Base-by-base conservation (phyloP, 768 basidiomycete genomes). In the Tulasnella sp. region DNA sequence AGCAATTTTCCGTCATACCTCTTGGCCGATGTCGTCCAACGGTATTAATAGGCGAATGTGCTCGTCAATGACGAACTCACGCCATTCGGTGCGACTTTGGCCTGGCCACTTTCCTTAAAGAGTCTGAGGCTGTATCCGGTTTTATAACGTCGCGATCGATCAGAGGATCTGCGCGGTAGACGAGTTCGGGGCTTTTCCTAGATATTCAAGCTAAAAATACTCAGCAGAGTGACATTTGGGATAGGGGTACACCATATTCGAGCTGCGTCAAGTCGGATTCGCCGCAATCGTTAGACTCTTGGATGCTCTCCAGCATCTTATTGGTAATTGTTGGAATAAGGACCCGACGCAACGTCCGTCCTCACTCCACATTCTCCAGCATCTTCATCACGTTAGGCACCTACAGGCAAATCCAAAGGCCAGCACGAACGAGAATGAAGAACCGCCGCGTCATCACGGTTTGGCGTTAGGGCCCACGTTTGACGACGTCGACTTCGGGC, bases 401-500 rank as follows among this genome's bases (percentile, higher is more conserved):
- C n/a, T n/a, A n/a, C n/a, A n/a, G n/a, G n/a, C n/a, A n/a, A n/a
- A n/a, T n/a, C n/a, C n/a, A n/a, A n/a, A n/a, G n/a, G n/a, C n/a
- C n/a, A n/a, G n/a, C n/a, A n/a, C n/a, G n/a, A n/a, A n/a, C n/a
- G n/a, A n/a, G n/a, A n/a, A n/a, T n/a, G n/a, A n/a, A n/a, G n/a
- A n/a, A n/a, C n/a, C n/a, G n/a, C n/a, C 25, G 5, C 29, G 36
- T 75, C n/a, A n/a, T 14, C 25, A 4, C 34, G 54, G 67, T 8
- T 71, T 19, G 7, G 71, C 68, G 38, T 37, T 19, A 19, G 12
- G 38, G 7, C 38, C 74, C 37, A 22, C 77, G 31, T 78, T 78
- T 49, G 77, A 78, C 17, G 77, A 78, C 38, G 78, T 73, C 36
- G 77, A 78, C 39, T 78, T 78, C 54, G 77, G n/a, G n/a, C 22